Evolutionary conservation across 768 basidiomycete genomes (phyloP).

Genomic region (Boletus insuetus): DNA sequence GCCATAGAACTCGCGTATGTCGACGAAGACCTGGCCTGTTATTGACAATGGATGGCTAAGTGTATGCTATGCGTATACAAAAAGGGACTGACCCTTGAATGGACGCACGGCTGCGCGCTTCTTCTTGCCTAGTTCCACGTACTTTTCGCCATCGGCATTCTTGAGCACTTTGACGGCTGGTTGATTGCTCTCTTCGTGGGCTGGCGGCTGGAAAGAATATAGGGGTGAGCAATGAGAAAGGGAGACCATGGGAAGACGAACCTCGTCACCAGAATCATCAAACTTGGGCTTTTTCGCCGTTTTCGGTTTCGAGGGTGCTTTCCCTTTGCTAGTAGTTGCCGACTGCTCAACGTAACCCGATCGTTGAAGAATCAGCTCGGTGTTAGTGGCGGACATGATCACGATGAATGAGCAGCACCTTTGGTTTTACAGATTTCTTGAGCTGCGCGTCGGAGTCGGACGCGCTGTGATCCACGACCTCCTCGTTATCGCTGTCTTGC

Average conservation of each 20-base stretch:
- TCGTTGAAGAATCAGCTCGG: background rate
- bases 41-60: conserved; percentile 27
- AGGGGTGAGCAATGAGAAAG: conserved; percentile 13
- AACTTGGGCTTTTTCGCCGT: conserved; percentile 40
- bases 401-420: conserved; percentile 3
- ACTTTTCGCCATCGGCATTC: conserved; percentile 39
- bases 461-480: conserved; percentile 3
- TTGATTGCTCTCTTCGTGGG: conserved; percentile 1
- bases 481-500: conserved; percentile 16
- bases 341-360: background rate
- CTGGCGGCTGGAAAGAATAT: conserved; percentile 12
- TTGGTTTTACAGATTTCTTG: conserved; percentile 6
- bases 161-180: conserved; percentile 9
- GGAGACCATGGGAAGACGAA: background rate
- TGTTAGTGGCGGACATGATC: background rate
- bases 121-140: conserved; percentile 69
- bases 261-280: conserved; percentile 1
- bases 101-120: conserved; percentile 56
- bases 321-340: conserved; percentile 1
- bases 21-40: conserved; percentile 51
- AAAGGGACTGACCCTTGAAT: conserved; percentile 41
- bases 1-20: conserved; percentile 75
- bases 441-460: conserved; percentile 17
- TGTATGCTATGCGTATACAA: background rate
- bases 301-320: conserved; percentile 11